Percentiles rank a stretch among this genome's conserved stretches.
These are phyloP conservation scores for Biscogniauxia mediterranea DNA, from an alignment of 2,329 filamentous ascomycete species.

Conservation along the genomic window DNA sequence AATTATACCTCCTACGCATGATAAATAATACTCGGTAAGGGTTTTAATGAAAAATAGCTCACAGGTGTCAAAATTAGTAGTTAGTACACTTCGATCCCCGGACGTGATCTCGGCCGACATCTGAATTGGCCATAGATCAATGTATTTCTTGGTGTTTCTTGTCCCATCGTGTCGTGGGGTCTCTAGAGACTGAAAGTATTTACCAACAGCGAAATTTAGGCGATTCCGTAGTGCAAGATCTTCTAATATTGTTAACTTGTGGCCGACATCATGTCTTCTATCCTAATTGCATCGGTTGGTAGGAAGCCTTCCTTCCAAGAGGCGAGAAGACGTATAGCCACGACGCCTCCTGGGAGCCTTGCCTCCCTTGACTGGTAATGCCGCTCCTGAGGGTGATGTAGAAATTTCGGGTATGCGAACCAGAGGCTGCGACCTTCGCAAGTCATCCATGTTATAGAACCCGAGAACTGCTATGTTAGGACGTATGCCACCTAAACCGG, in stretches of 20 bases:
- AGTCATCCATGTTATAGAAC: slow-evolving; percentile 77
- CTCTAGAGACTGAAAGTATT: slow-evolving; percentile 75
- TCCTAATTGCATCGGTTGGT: slow-evolving; percentile 68
- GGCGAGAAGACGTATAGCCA: slow-evolving; percentile 54
- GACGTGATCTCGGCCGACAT: slow-evolving; percentile 82
- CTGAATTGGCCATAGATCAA: slow-evolving; percentile 89
- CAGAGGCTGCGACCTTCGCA: slow-evolving; percentile 58
- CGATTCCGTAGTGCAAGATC: slow-evolving; percentile 75
- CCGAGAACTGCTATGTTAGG: slow-evolving; percentile 83
- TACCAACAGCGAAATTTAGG: slow-evolving; percentile 81
- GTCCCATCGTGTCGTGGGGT: slow-evolving; percentile 59
- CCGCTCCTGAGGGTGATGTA: slow-evolving; percentile 36
- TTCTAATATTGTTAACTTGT: slow-evolving; percentile 76
- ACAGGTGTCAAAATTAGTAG: slow-evolving; percentile 90
- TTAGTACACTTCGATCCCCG: slow-evolving; percentile 66
- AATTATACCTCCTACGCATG: neutral
- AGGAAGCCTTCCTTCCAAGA: slow-evolving; percentile 59
- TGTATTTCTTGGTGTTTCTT: slow-evolving; percentile 67
- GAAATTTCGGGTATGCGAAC: slow-evolving; percentile 55
- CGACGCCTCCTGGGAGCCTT: slow-evolving; percentile 39
- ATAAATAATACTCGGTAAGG: neutral
- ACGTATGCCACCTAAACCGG: slow-evolving; percentile 82
- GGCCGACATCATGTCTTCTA: slow-evolving; percentile 65
- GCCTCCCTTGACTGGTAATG: slow-evolving; percentile 29
- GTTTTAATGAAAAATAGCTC: slow-evolving; percentile 34